A percentile compares a stretch with the other conserved stretches of the same genome.
These are phyloP conservation scores for Inga leiocalycina DNA, from an alignment of 306 rosid species.

Conservation along the genomic window DNA sequence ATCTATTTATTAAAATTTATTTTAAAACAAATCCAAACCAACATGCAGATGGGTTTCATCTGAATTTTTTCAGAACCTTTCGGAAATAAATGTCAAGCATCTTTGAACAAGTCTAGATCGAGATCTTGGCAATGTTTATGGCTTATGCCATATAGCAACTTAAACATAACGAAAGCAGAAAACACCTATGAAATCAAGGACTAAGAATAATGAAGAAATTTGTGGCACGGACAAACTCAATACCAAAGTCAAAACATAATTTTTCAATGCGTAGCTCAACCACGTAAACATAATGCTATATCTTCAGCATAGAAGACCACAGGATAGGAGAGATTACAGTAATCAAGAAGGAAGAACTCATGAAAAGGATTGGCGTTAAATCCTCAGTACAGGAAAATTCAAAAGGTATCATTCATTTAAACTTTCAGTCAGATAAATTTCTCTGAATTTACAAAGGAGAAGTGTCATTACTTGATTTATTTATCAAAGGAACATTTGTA, in stretches of 20 bases:
- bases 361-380: background rate
- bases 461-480: slow-evolving; percentile 14
- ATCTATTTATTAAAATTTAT: background rate
- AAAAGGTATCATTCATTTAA: background rate
- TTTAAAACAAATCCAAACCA: background rate
- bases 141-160: background rate
- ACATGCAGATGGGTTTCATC: background rate
- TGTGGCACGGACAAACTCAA: slow-evolving; percentile 13
- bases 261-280: background rate
- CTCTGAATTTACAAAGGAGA: slow-evolving; percentile 14
- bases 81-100: background rate
- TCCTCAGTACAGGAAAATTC: background rate
- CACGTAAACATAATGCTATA: background rate
- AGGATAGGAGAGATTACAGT: slow-evolving; percentile 2
- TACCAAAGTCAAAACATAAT: background rate
- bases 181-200: background rate
- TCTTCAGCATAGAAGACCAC: slow-evolving; percentile 4
- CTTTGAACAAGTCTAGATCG: background rate
- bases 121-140: background rate
- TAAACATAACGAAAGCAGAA: background rate
- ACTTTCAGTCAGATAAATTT: slow-evolving; percentile 5
- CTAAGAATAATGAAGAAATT: slow-evolving; percentile 6
- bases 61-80: background rate
- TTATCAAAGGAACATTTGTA: slow-evolving; percentile 23
- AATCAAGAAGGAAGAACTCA: background rate